Base-by-base conservation (phyloP, 495 filamentous ascomycete species). In the Trichocladium uniseriatum region DNA sequence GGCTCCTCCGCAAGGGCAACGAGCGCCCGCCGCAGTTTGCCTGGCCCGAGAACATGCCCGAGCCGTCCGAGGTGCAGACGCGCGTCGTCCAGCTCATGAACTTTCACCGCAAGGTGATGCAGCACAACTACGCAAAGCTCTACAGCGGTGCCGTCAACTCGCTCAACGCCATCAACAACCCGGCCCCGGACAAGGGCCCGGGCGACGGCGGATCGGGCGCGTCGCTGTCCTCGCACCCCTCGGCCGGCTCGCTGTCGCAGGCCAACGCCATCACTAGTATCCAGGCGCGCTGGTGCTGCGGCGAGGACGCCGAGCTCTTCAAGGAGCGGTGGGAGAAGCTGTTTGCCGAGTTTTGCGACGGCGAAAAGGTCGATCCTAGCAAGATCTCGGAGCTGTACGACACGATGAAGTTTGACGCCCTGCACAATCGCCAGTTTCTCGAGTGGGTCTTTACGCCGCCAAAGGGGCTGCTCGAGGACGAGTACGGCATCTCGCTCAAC, bases 321-420 rank as follows among this genome's bases (percentile, higher is more conserved):
- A 87, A 82, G 56, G 92, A 98, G 62, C 79, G 92, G 48, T 98
- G 92, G 92, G 92, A 98, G 70, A 98, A 98, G 72, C 80, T 98
- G 8, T 98, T 98, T 65, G 79, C 78, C 29, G 92, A 98, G 68
- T 98, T 97, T 56, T 90, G 87, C 53, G 92, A 98, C 62, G 83
- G 84, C 5, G 92, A 98, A 54, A 98, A 97, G 69, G 87, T 97
- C 9, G 92, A 98, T 62, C 92, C 92, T 0, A 94, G 89, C 71
- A 97, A 97, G 70, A 89, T 98, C 31, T 95, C 88, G 7, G 92
- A 98, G 68, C 72, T 98, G 2, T 97, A 97, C 61, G 92, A 98
- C 65, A 96, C 89, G 24, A 96, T 97, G 90, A 98, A 98, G 63
- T 98, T 96, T 56, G 92, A 98, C 59, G 92, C 94, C 2, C 76